phyloP scores from a whole-genome alignment of 2,329 filamentous ascomycete species.

The Curvularia sp. region DNA sequence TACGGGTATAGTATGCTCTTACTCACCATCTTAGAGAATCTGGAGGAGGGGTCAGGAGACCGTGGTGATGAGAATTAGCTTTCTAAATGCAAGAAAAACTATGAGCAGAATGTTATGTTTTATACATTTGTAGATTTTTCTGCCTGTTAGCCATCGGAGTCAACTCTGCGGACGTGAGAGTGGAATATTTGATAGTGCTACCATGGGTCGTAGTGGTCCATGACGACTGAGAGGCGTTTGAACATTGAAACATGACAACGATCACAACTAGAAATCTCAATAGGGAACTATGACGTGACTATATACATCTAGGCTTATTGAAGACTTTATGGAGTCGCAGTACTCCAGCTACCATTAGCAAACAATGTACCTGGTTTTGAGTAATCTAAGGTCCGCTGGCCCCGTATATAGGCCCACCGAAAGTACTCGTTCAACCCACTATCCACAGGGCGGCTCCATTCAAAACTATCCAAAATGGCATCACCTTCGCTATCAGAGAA shows the following conservation, averaged over 20 bases:
- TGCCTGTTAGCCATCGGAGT: not conserved
- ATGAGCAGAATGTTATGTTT: not conserved
- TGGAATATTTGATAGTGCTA: slow-evolving; percentile 2
- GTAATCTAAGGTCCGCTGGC: slow-evolving; percentile 42
- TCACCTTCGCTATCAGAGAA: slow-evolving; percentile 34
- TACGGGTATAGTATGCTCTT: not conserved
- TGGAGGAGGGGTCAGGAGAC: not conserved
- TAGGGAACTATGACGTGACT: not conserved
- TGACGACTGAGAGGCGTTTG: not conserved
- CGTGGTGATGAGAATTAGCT: not conserved
- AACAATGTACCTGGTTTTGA: slow-evolving; percentile 38
- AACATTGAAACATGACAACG: not conserved
- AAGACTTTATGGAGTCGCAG: slow-evolving; percentile 11
- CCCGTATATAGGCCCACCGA: slow-evolving; percentile 44
- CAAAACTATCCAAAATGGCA: slow-evolving; percentile 20
- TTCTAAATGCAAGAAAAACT: not conserved
- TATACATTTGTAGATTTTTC: not conserved
- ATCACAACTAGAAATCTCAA: not conserved
- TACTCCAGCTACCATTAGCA: slow-evolving; percentile 44
- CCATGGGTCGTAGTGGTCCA: slow-evolving; percentile 2
- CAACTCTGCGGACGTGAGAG: not conserved
- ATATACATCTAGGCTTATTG: not conserved
- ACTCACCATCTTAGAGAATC: slow-evolving; percentile 8
- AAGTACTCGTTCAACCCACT: slow-evolving; percentile 44
- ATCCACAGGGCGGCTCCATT: slow-evolving; percentile 53